A percentile compares a stretch with the other conserved stretches of the same genome.
These are phyloP conservation scores for Trametopsis cervina DNA, from an alignment of 768 basidiomycete species.

Conservation along the genomic window DNA sequence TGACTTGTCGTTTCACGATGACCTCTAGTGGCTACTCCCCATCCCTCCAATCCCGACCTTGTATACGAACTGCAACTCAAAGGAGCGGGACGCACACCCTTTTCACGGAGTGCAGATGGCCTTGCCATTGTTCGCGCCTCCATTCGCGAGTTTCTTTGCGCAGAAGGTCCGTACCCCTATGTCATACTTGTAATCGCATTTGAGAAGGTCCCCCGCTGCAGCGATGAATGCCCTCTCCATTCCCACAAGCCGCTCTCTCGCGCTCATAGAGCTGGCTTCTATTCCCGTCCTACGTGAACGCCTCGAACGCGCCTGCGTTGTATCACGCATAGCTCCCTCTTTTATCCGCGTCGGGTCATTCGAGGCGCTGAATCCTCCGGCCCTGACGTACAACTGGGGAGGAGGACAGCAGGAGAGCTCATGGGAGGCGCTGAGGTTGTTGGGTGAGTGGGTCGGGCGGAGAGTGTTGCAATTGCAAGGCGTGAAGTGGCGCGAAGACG, in stretches of 20 bases:
- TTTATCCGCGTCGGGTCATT: conserved; percentile 92
- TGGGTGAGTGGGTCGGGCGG: conserved; percentile 69
- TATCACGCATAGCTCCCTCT: conserved; percentile 79
- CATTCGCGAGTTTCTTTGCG: conserved; percentile 88
- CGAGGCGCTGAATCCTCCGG: conserved; percentile 74
- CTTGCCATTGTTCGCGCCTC: conserved; percentile 93
- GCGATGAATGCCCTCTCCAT: conserved; percentile 77
- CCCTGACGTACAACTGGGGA: conserved; percentile 58
- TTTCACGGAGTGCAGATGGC: conserved; percentile 88
- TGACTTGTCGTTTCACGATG: not conserved
- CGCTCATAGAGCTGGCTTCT: conserved; percentile 66
- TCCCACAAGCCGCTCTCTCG: conserved; percentile 83
- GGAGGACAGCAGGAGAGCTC: conserved; percentile 72
- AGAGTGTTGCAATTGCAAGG: conserved; percentile 46
- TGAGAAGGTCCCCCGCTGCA: too few relatives aligned
- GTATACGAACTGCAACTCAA: conserved; percentile 90
- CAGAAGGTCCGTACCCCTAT: conserved; percentile 59
- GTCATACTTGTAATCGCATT: too few relatives aligned
- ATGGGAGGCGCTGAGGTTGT: conserved; percentile 62
- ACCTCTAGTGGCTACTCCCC: conserved; percentile 77
- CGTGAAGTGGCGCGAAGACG: conserved; percentile 25
- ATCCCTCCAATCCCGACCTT: conserved; percentile 46
- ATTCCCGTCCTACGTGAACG: conserved; percentile 74
- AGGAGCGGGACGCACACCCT: conserved; percentile 91
- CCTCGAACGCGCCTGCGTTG: conserved; percentile 62